Base-by-base conservation (phyloP, 208 protist genomes). In the Phytomonas sp. region DNA sequence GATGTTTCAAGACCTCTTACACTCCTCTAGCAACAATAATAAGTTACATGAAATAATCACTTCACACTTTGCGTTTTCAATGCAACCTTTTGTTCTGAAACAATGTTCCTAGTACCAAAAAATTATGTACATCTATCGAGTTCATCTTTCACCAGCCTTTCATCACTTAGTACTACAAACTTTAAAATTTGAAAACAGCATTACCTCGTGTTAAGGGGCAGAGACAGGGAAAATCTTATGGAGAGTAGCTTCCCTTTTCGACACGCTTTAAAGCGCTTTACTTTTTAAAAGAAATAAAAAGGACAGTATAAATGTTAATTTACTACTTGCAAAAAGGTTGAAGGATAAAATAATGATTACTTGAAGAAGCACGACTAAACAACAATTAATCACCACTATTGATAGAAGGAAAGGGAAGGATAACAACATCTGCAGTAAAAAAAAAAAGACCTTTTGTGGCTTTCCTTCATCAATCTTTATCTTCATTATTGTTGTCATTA, bases 401-500 rank as follows among this genome's bases (percentile, higher is more conserved):
- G 5, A 31, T 31, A 37, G 34, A 37, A 37, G 12, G 12, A 10
- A 49, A 49, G 19, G 12, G 12, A 49, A 49, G 14, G 14, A 49
- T 12, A 49, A 16, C 40, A 19, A 49, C 7, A 49, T 4, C 40
- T 23, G 34, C 34, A 37, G 34, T 12, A 4, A 16, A 16, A 49
- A 49, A 19, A 49, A 19, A 16, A 49, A 19, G 19, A 49, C 12
- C 6, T 49, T 19, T 49, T 49, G 6, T 49, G 40, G 3, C 19
- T 16, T 12, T 12, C 40, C 45, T 60, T 42, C 6, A 23, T 26
- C 64, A 31, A 60, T 49, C 26, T 30, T 78, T 75, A 10, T 81
- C 76, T 19, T 40, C 49, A 29, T 75, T 78, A 11, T 74, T 73
- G 0, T 79, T 85, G 10, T 84, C 83, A 23, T 85, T 79, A 73